phyloP scores from a whole-genome alignment of 176 grass and related monocot genomes.

The Alopecurus myosuroides region DNA sequence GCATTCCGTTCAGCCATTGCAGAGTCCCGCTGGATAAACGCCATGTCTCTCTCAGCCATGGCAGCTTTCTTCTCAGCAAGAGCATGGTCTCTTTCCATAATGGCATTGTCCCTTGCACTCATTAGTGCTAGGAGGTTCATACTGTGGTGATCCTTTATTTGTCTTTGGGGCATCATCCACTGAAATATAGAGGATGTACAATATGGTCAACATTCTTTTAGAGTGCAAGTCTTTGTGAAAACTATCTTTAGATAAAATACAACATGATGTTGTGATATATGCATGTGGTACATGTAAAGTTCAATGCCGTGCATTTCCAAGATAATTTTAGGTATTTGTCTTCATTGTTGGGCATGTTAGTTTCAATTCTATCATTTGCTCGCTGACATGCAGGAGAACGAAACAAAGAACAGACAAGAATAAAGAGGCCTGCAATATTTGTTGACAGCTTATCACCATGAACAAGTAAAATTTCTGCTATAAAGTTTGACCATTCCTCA shows the following conservation, averaged over 20 bases:
- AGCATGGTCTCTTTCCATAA: slow-evolving; percentile 74
- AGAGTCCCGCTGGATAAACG: slow-evolving; percentile 69
- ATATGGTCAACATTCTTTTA: background rate
- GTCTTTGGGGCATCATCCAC: slow-evolving; percentile 92
- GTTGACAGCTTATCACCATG: background rate
- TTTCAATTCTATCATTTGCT: background rate
- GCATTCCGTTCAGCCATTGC: slow-evolving; percentile 68
- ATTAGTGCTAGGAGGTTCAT: slow-evolving; percentile 59
- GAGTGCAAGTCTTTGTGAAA: background rate
- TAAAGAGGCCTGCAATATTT: background rate
- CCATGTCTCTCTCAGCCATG: slow-evolving; percentile 74
- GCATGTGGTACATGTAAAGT: background rate
- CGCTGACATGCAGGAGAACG: background rate
- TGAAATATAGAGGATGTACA: slow-evolving; percentile 22
- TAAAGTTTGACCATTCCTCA: background rate
- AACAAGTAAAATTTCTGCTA: background rate
- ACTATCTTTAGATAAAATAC: background rate
- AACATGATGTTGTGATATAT: background rate
- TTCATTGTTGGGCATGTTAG: background rate
- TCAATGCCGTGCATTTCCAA: background rate
- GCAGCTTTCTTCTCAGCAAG: slow-evolving; percentile 86
- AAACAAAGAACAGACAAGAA: background rate
- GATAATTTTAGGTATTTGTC: background rate
- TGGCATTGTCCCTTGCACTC: slow-evolving; percentile 74
- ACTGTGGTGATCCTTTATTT: slow-evolving; percentile 68